Conservation (phyloP, 139 green algal species). For the Mesostigma viride region DNA sequence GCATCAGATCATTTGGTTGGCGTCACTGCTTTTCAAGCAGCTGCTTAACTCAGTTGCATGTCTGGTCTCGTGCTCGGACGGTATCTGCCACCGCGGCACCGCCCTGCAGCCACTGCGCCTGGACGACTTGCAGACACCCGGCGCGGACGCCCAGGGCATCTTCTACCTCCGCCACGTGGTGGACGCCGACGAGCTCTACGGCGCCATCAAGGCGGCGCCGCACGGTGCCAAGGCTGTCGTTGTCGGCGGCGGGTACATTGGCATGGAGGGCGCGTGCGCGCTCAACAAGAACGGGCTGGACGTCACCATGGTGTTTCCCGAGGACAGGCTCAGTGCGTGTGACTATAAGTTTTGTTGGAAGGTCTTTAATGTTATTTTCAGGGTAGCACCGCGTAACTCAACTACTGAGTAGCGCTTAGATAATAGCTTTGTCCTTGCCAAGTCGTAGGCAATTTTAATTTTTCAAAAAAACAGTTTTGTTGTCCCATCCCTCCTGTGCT, state of each 20-base stretch:
- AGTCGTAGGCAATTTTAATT: no score
- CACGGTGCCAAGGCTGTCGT: constrained; percentile 21
- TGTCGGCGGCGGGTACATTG: constrained; percentile 90
- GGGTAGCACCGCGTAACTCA: no score
- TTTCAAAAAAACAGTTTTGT: no score
- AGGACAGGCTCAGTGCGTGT: constrained; percentile 44
- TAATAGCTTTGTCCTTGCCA: no score
- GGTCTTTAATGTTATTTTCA: no score
- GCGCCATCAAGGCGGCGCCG: constrained; percentile 41
- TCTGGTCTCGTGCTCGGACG: no score
- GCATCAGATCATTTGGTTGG: no score
- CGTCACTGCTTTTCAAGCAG: no score
- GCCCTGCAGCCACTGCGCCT: constrained; percentile 45
- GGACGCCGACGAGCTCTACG: constrained; percentile 55
- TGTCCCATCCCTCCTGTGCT: no score
- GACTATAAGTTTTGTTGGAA: background rate
- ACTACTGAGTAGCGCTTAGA: no score
- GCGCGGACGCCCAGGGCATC: constrained; percentile 65
- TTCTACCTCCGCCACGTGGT: constrained; percentile 61
- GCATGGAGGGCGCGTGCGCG: constrained; percentile 54
- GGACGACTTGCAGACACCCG: constrained; percentile 40
- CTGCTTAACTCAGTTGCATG: background rate
- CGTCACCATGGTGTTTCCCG: constrained; percentile 72
- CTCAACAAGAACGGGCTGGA: constrained; percentile 61
- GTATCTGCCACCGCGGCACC: no score